Conservation (phyloP, 169 alveolate genomes). For the Babesia caballi region DNA sequence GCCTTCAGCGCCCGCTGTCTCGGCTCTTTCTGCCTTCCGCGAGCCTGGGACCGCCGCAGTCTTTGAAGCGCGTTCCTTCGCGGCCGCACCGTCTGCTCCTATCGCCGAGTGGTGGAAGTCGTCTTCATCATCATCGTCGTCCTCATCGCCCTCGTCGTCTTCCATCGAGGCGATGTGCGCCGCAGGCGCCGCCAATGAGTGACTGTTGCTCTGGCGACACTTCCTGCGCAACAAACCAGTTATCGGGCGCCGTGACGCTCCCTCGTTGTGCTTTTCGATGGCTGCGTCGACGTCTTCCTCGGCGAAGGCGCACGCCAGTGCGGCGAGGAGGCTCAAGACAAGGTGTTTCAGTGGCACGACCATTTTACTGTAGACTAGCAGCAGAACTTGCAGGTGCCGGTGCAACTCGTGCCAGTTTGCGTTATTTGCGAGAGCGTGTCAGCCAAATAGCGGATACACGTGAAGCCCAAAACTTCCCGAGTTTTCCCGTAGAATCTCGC, state of each 20-base stretch:
- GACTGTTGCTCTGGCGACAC: not conserved
- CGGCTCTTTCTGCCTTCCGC: no score
- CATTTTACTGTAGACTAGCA: no score
- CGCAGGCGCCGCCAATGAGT: not conserved
- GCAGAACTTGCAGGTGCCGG: no score
- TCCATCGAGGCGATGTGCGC: slow-evolving; percentile 4
- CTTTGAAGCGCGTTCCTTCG: no score
- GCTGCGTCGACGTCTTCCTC: not conserved
- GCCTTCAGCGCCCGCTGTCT: no score
- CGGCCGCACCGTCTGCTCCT: not conserved
- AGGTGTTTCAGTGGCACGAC: not conserved
- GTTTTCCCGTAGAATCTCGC: no score
- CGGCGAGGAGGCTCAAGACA: slow-evolving; percentile 7
- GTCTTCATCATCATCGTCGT: slow-evolving; percentile 13
- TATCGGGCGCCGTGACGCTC: not conserved
- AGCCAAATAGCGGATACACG: no score
- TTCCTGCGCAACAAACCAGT: slow-evolving; percentile 24
- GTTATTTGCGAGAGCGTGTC: no score
- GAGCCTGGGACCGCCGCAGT: no score
- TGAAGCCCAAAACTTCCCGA: no score
- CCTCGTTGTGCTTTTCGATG: not conserved
- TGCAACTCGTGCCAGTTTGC: no score
- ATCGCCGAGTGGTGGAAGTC: not conserved
- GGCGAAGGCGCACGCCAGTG: not conserved
- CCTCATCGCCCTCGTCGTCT: slow-evolving; percentile 21